phyloP scores from a whole-genome alignment of 345 rosid genomes.

The Cardamine resedifolia region DNA sequence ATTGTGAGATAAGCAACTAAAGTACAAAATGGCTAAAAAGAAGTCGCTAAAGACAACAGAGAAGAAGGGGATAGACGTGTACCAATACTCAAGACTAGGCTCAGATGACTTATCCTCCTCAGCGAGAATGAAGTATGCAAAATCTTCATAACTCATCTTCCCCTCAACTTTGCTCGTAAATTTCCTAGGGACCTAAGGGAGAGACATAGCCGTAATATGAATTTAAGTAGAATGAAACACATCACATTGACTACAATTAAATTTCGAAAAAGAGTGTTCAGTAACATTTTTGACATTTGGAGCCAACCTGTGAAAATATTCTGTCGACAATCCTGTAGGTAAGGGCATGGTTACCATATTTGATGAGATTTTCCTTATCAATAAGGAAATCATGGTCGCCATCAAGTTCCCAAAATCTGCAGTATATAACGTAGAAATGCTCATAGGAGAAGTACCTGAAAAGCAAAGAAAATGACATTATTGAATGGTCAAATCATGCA shows the following conservation, averaged over 20 bases:
- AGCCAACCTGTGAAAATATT: slow-evolving; percentile 82
- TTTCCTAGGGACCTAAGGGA: slow-evolving; percentile 63
- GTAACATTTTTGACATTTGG: slow-evolving; percentile 21
- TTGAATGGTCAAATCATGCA: slow-evolving; percentile 11
- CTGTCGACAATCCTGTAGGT: slow-evolving; percentile 85
- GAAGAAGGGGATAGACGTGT: slow-evolving; percentile 15
- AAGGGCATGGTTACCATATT: slow-evolving; percentile 81
- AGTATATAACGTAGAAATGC: slow-evolving; percentile 84
- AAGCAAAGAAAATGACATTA: neutral
- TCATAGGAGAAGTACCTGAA: slow-evolving; percentile 93
- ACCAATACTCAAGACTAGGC: slow-evolving; percentile 91
- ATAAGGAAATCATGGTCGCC: slow-evolving; percentile 81
- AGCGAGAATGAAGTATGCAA: slow-evolving; percentile 82
- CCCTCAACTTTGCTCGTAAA: slow-evolving; percentile 72
- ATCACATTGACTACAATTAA: neutral
- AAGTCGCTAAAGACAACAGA: neutral
- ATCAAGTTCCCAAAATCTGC: slow-evolving; percentile 87
- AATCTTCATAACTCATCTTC: slow-evolving; percentile 96
- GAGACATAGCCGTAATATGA: neutral
- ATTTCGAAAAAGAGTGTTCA: slow-evolving; percentile 26
- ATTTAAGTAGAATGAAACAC: slow-evolving; percentile 2
- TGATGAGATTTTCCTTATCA: slow-evolving; percentile 75
- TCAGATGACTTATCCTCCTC: slow-evolving; percentile 94
- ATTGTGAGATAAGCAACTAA: neutral
- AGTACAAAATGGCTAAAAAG: neutral